Evolutionary conservation across 1,284 basidiomycete genomes (phyloP), one percentile per base, ranked within the genome.

Genomic region (Termitomyces sp.): DNA sequence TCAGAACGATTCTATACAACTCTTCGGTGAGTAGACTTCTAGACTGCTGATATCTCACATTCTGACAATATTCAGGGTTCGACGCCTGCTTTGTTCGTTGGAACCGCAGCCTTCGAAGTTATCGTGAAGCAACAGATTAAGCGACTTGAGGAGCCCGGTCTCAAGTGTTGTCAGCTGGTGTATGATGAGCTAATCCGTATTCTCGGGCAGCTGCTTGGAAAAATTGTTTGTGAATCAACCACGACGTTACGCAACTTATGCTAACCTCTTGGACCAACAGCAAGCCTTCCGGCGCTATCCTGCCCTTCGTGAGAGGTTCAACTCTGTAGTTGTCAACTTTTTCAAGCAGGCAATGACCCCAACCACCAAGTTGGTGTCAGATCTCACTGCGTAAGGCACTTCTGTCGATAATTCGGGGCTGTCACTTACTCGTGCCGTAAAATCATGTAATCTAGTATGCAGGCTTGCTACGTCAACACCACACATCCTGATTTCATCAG

Each of bases 41-140:
- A 15, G 33, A 10, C n/a, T 33, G 12, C 33, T 50, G n/a, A 58
- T 7, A 24, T 36, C 13, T 47, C 42, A 13, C 3, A 38, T 26
- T 26, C 19, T 40, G 9, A 24, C 3, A 21, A 44, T 3, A n/a
- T 39, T 10, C 58, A 92, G 89, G 96, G 96, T 68, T 97, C 94
- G 4, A 96, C 94, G 5, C 96, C 96, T 24, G 88, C 95, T 0
- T 79, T 99, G 15, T 98, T 99, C 68, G 95, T 98, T 49, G 94
- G 94, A 19, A 96, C 96, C 0, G 88, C 91, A 57, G 96, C 96
- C 1, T 98, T 98, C 64, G 95, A 98, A 70, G 90, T 95, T 57
- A 98, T 98, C 64, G 93, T 98, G 64, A 99, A 98, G 77, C 93
- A 98, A 69, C 96, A 99, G 72, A 99, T 99, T 70, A 90, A 94